A percentile compares a stretch with the other conserved stretches of the same genome.
These are phyloP conservation scores for Schizophyllum amplum DNA, from an alignment of 1,284 basidiomycete species.

Conservation along the genomic window DNA sequence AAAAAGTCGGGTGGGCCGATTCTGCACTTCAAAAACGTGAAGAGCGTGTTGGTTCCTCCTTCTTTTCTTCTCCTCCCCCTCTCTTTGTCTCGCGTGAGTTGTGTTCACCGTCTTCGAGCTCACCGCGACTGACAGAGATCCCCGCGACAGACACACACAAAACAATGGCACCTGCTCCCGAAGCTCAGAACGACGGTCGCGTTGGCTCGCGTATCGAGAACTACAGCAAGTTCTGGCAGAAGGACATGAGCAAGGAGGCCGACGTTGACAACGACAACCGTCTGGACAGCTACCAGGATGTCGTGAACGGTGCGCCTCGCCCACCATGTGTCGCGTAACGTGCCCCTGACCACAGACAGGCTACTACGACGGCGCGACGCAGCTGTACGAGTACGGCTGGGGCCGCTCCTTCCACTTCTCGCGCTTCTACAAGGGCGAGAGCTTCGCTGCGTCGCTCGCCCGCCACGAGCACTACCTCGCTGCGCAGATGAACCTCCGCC, in stretches of 20 bases:
- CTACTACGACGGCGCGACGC: constrained; percentile 95
- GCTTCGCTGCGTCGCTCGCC: constrained; percentile 77
- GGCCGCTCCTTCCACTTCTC: constrained; percentile 95
- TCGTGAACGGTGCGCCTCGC: constrained; percentile 77
- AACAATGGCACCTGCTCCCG: background rate
- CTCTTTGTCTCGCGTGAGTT: background rate
- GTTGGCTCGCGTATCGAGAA: constrained; percentile 78
- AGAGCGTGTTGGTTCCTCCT: background rate
- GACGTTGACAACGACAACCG: constrained; percentile 68
- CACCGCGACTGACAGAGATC: too few species aligned
- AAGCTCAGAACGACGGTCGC: constrained; percentile 54
- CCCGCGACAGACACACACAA: background rate
- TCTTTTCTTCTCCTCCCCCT: background rate
- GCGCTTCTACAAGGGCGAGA: constrained; percentile 95
- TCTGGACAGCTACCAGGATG: constrained; percentile 82
- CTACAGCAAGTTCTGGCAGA: constrained; percentile 94
- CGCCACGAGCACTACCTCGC: constrained; percentile 99
- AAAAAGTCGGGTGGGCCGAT: background rate
- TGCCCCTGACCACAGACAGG: constrained; percentile 33
- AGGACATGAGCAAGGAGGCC: constrained; percentile 71
- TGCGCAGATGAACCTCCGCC: constrained; percentile 70
- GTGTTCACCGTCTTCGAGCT: too few species aligned
- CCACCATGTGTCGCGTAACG: background rate
- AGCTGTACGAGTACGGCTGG: constrained; percentile 97
- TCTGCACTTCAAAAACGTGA: background rate